Percentiles rank a stretch among this genome's conserved stretches.
phyloP scores from a whole-genome alignment of 1,139 yeast genomes.

The Suhomyces terraborum region DNA sequence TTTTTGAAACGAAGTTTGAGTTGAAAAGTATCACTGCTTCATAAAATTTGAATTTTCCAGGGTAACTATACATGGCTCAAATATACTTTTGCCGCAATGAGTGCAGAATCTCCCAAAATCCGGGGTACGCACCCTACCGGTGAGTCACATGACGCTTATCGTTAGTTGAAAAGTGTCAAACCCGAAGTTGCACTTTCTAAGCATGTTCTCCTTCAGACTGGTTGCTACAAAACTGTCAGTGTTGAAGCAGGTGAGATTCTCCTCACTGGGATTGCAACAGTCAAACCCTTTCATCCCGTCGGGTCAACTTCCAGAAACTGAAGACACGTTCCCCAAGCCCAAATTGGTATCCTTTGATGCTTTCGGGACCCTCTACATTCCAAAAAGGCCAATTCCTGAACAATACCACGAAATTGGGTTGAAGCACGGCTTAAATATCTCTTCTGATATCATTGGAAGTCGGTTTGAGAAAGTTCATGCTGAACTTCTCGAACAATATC shows the following conservation, averaged over 20 bases:
- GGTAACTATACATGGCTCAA: too few relatives aligned
- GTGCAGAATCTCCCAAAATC: background rate
- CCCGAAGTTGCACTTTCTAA: slow-evolving; percentile 1
- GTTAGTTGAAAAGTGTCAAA: background rate
- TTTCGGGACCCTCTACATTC: slow-evolving; percentile 64
- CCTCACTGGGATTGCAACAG: slow-evolving; percentile 8
- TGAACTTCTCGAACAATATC: slow-evolving; percentile 36
- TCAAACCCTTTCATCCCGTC: slow-evolving; percentile 32
- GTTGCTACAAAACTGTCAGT: background rate
- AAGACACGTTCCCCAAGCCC: slow-evolving; percentile 41
- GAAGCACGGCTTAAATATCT: slow-evolving; percentile 43
- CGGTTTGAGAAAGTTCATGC: slow-evolving; percentile 35
- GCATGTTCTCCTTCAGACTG: background rate
- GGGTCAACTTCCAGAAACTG: slow-evolving; percentile 31
- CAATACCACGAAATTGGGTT: slow-evolving; percentile 54
- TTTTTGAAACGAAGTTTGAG: too few relatives aligned
- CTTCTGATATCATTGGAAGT: slow-evolving; percentile 27
- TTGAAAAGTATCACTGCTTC: too few relatives aligned
- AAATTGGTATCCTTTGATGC: slow-evolving; percentile 64
- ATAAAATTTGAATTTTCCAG: too few relatives aligned
- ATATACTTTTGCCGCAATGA: too few relatives aligned
- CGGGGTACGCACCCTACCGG: background rate
- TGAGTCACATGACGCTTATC: background rate
- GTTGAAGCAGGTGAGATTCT: background rate
- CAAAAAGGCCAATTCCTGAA: slow-evolving; percentile 52